phyloP scores from a whole-genome alignment of 352 stramenopile species.

The Pythium apleroticum region DNA sequence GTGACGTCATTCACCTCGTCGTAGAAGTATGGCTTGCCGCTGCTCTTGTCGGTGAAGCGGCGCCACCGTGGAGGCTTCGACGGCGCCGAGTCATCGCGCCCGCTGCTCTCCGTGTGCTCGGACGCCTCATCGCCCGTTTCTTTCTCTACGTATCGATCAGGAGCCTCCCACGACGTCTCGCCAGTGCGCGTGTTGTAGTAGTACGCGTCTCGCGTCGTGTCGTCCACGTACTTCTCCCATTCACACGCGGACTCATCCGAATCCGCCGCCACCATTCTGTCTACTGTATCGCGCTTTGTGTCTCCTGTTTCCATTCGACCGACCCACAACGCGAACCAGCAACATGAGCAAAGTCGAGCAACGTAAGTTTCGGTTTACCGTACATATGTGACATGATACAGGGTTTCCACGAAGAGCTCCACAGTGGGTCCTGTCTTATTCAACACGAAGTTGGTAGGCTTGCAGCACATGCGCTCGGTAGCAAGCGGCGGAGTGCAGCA shows the following conservation, averaged over 20 bases:
- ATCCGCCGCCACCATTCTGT: conserved; percentile 11
- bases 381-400: conserved; percentile 24
- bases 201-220: conserved; percentile 54
- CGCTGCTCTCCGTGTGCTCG: background rate
- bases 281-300: background rate
- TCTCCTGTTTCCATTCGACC: conserved; percentile 1
- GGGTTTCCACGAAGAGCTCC: background rate
- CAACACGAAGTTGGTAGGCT: conserved; percentile 65
- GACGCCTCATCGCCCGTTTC: background rate
- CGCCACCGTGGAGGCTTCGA: conserved; percentile 44
- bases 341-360: conserved; percentile 15
- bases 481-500: conserved; percentile 84
- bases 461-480: conserved; percentile 73
- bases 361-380: conserved; percentile 12
- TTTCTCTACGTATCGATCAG: conserved; percentile 35
- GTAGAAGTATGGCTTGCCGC: conserved; percentile 66
- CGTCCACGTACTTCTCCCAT: conserved; percentile 77
- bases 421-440: conserved; percentile 22
- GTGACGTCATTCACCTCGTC: conserved; percentile 68
- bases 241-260: conserved; percentile 18
- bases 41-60: conserved; percentile 62
- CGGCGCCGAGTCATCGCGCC: background rate
- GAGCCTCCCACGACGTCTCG: conserved; percentile 72
- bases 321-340: background rate
- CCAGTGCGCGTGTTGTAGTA: conserved; percentile 77